Evolutionary conservation across 2,329 filamentous ascomycete genomes (phyloP), one percentile per base, ranked within the genome.

Genomic region (Knoxdaviesia capensis): DNA sequence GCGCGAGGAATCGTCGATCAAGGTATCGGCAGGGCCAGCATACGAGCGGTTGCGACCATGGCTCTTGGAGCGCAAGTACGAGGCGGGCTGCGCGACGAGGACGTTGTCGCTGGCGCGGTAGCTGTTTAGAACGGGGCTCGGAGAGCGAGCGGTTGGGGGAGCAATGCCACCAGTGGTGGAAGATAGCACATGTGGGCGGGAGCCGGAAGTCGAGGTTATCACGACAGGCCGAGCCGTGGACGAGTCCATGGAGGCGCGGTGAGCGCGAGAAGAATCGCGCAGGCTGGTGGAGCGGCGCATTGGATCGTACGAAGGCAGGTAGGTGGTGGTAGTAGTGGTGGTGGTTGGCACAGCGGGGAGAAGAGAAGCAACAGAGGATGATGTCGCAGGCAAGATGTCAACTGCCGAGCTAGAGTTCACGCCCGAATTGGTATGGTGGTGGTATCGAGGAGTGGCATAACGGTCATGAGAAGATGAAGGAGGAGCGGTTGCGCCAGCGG

Each of bases 61-160:
- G 53, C 65, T 66, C 42, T 66, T 62, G 37, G 67, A 61, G 45
- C 66, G 67, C 43, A 65, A 63, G 31, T 72, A 74, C 5, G 69
- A 67, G 41, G 71, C 70, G n/a, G 72, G 72, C 47, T 73, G 63
- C 31, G 70, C 54, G 51, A 70, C 73, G 49, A 71, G 72, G n/a
- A 30, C 63, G 35, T 75, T 70, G 50, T 69, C 35, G 39, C 20
- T 31, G 10, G 64, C 56, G 38, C 69, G 63, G 54, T 69, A 67
- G 5, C 66, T 56, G 43, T 74, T 68, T 47, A 66, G 58, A 39
- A 60, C 52, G 11, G 72, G 71, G 50, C 70, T 77, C 40, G 48
- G 50, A 32, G 51, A 47, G 40, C 53, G 43, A 20, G 20, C 20
- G 20, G 20, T 20, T 20, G 20, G 20, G 20, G 20, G 20, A 20